Conservation (phyloP, 2,329 filamentous ascomycete genomes). For the Lomentospora prolificans region DNA sequence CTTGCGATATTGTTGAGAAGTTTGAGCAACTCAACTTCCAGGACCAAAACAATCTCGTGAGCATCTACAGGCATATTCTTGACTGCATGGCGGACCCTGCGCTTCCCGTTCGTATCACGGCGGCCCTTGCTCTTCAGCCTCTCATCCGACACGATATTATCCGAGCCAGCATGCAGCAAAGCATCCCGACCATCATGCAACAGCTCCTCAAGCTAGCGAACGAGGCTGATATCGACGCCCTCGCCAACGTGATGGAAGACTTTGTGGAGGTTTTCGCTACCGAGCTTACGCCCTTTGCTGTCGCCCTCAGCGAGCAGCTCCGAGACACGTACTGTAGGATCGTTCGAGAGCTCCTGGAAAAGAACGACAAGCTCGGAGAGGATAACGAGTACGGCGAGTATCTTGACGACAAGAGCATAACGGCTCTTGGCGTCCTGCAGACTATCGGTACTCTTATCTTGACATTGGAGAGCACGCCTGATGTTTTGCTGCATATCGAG, state of each 20-base stretch:
- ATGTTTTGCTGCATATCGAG: slow-evolving; percentile 89
- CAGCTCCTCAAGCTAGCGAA: slow-evolving; percentile 94
- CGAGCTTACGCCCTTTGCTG: slow-evolving; percentile 92
- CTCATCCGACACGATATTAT: slow-evolving; percentile 94
- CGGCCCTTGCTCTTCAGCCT: slow-evolving; percentile 85
- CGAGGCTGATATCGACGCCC: slow-evolving; percentile 92
- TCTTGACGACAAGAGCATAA: slow-evolving; percentile 96
- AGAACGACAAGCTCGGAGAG: slow-evolving; percentile 66
- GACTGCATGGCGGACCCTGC: slow-evolving; percentile 95
- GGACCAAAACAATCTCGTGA: slow-evolving; percentile 87
- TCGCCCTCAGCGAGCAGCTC: slow-evolving; percentile 89
- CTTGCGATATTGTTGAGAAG: slow-evolving; percentile 95
- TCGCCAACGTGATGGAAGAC: slow-evolving; percentile 99
- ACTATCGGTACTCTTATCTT: slow-evolving; percentile 96
- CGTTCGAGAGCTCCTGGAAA: slow-evolving; percentile 80
- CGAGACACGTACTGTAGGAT: slow-evolving; percentile 94
- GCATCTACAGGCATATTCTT: slow-evolving; percentile 93
- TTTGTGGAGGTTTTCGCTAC: slow-evolving; percentile 98
- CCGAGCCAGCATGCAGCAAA: slow-evolving; percentile 89
- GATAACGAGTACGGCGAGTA: slow-evolving; percentile 84
- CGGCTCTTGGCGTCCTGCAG: slow-evolving; percentile 87
- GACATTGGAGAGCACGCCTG: slow-evolving; percentile 91
- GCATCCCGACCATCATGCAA: slow-evolving; percentile 98
- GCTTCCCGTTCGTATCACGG: slow-evolving; percentile 87
- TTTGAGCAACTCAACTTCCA: slow-evolving; percentile 97